Conservation (phyloP, 2,329 filamentous ascomycete genomes). For the Didymella exigua region DNA sequence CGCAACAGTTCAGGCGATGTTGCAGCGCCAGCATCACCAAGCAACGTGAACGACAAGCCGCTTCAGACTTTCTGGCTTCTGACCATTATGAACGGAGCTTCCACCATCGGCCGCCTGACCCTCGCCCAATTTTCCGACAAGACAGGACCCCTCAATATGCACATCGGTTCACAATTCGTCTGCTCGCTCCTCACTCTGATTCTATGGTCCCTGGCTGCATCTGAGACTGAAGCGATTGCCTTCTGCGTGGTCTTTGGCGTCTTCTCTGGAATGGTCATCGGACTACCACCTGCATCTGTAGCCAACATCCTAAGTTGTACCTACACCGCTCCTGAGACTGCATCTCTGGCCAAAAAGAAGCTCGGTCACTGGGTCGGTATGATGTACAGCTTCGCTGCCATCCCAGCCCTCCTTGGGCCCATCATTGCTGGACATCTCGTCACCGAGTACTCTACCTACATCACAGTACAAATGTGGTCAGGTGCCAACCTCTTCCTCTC, state of each 20-base stretch:
- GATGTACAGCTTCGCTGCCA: constrained; percentile 57
- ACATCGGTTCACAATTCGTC: constrained; percentile 50
- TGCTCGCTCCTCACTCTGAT: constrained; percentile 51
- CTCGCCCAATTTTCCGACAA: constrained; percentile 54
- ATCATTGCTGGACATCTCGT: constrained; percentile 56
- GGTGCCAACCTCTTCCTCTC: constrained; percentile 51
- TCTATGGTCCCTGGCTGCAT: constrained; percentile 52
- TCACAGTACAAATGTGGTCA: constrained; percentile 56
- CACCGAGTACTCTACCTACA: constrained; percentile 48
- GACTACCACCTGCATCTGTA: constrained; percentile 57
- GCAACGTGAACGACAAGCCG: constrained; percentile 33
- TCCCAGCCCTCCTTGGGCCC: constrained; percentile 55
- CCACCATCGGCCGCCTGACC: constrained; percentile 54
- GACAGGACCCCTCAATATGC: constrained; percentile 54
- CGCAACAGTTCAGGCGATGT: constrained; percentile 30
- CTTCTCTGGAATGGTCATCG: constrained; percentile 57
- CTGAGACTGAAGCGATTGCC: constrained; percentile 49
- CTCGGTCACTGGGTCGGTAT: constrained; percentile 60
- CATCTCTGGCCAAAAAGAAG: constrained; percentile 41
- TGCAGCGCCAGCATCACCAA: constrained; percentile 7
- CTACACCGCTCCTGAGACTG: constrained; percentile 38
- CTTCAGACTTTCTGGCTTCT: constrained; percentile 57
- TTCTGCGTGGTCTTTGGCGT: constrained; percentile 58
- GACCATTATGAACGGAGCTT: constrained; percentile 57
- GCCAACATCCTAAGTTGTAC: constrained; percentile 52